These are phyloP conservation scores for Heimioporus retisporus DNA, from an alignment of 1,284 basidiomycete species.

Conservation along the genomic window DNA sequence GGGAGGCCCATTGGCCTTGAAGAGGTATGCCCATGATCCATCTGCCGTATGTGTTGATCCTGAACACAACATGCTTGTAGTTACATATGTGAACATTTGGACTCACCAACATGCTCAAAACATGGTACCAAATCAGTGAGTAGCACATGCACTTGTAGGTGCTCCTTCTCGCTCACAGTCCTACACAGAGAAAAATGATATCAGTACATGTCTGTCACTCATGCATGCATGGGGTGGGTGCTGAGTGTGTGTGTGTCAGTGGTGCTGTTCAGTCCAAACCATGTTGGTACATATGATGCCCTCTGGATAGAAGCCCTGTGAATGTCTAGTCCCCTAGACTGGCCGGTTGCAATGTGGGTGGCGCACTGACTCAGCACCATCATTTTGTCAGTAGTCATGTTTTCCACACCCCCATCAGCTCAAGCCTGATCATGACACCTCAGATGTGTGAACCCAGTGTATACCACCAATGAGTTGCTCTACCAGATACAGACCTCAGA, in stretches of 20 bases:
- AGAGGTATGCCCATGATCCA: conserved; percentile 52
- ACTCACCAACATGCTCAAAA: conserved; percentile 70
- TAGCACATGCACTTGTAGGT: conserved; percentile 6
- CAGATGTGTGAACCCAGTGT: conserved; percentile 72
- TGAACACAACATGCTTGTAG: conserved; percentile 37
- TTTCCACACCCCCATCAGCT: conserved; percentile 18
- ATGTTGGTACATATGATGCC: conserved; percentile 61
- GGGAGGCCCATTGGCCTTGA: conserved; percentile 58
- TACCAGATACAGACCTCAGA: conserved; percentile 50
- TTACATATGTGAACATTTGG: conserved; percentile 62
- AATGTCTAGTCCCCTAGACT: conserved; percentile 58
- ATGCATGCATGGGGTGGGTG: not conserved
- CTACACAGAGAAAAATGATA: conserved; percentile 40
- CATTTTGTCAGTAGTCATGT: conserved; percentile 57
- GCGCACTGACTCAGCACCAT: conserved; percentile 75
- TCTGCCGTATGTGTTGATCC: not conserved
- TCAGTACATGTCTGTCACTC: conserved; percentile 57
- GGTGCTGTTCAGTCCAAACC: conserved; percentile 76
- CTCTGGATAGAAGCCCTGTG: not conserved
- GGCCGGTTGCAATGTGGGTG: conserved; percentile 78
- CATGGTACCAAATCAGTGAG: conserved; percentile 69
- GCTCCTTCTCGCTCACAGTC: not conserved
- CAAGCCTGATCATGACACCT: too few species aligned
- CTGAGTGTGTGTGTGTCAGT: conserved; percentile 49
- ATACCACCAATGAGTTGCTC: conserved; percentile 70